Conservation (phyloP, 108 stramenopile species). For the Cafeteria roenbergensis region DNA sequence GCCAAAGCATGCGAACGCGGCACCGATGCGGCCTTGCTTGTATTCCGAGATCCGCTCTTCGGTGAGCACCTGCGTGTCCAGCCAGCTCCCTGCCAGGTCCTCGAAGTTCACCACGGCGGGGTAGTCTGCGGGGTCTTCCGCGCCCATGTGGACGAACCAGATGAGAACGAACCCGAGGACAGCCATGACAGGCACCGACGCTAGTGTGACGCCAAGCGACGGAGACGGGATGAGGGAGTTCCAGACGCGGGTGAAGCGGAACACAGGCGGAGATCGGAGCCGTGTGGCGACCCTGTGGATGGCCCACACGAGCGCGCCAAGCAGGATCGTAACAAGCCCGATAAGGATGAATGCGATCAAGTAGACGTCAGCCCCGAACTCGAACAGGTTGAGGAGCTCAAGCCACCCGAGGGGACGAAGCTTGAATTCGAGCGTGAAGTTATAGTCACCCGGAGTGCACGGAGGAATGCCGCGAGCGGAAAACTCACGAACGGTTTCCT, state of each 20-base stretch:
- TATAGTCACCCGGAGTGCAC: constrained; percentile 48
- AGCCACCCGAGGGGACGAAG: constrained; percentile 57
- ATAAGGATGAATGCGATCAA: constrained; percentile 53
- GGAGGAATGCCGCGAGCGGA: constrained; percentile 42
- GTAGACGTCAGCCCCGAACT: constrained; percentile 54
- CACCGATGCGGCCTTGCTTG: constrained; percentile 51
- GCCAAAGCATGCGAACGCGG: constrained; percentile 45
- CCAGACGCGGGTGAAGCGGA: constrained; percentile 46
- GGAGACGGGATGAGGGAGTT: constrained; percentile 50
- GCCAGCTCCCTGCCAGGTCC: constrained; percentile 47
- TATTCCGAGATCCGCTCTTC: constrained; percentile 38
- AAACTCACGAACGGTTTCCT: constrained; percentile 31
- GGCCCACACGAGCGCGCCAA: constrained; percentile 51
- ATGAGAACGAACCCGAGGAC: constrained; percentile 28
- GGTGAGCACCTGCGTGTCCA: constrained; percentile 33
- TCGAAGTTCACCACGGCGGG: constrained; percentile 37
- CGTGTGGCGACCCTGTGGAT: constrained; percentile 59
- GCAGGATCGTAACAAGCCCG: constrained; percentile 37
- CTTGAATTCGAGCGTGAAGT: constrained; percentile 52
- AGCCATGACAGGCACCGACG: constrained; percentile 45
- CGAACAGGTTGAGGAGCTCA: constrained; percentile 59
- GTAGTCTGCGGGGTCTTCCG: neutral
- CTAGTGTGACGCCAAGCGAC: constrained; percentile 43
- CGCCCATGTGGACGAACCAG: constrained; percentile 34
- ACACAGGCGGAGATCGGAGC: constrained; percentile 58